Base-by-base conservation (phyloP, 2,329 filamentous ascomycete genomes). In the Exserohilum turcica region DNA sequence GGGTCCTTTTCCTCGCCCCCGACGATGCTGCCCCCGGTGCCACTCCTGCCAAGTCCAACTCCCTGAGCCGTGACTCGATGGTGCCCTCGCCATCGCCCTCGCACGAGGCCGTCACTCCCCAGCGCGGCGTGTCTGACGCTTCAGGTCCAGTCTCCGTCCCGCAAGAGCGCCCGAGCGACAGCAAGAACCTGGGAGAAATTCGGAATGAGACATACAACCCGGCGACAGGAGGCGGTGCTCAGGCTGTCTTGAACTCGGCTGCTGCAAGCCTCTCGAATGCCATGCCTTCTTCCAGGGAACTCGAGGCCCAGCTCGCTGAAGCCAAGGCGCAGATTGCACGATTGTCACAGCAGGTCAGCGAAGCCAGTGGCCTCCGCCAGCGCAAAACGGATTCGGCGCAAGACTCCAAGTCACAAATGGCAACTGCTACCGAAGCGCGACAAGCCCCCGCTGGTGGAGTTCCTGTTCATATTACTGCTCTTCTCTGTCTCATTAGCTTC, bases 401-500 rank as follows among this genome's bases (percentile, higher is more conserved):
- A 45, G 79, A 82, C 56, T 79, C 79, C 52, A 85, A 82, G 73
- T 78, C 65, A 40, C 76, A 71, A 65, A 43, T 79, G 74, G 59
- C 80, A 77, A 75, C 78, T 78, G 65, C 79, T 79, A 57, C 81
- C 79, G 71, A 82, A 77, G 63, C 76, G 38, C 74, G 76, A 48
- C 75, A 84, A 74, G 73, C 86, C 77, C 62, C 78, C 36, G 74
- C 79, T 16, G 86, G 92, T 65, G 93, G 94, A 18, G 93, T 99
- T 3, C 87, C 94, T 0, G 85, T 99, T 43, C 88, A 93, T 74
- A 84, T 93, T 58, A 90, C 90, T 38, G 93, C 94, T 18, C 80
- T 86, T 18, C 79, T 99, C 37, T 97, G 92, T 73, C 80, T 99
- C 67, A 67, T 96, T 60, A 92, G 91, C 80, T 99, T 99, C 79